phyloP scores from a whole-genome alignment of 2,329 filamentous ascomycete species.

The Aspergillaceae sp. region DNA sequence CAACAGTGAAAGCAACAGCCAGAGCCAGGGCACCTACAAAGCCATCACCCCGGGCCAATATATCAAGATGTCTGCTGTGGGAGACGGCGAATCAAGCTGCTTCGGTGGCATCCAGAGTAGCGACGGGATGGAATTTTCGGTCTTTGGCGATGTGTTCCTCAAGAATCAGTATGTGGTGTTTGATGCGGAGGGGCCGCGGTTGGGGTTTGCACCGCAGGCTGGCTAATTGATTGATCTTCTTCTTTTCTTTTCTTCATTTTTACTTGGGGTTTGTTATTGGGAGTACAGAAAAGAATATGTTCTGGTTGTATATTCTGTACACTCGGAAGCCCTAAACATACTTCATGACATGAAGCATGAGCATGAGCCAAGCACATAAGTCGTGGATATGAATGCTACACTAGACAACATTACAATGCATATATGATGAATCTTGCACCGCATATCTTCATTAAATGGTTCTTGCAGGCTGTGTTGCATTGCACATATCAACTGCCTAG shows the following conservation, averaged over 20 bases:
- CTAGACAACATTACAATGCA: too few relatives aligned
- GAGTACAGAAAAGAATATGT: too few relatives aligned
- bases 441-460: too few relatives aligned
- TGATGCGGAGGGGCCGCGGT: slow-evolving; percentile 43
- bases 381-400: too few relatives aligned
- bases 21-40: slow-evolving; percentile 30
- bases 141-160: slow-evolving; percentile 71
- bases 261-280: too few relatives aligned
- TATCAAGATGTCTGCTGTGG: slow-evolving; percentile 46
- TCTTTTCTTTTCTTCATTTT: neutral
- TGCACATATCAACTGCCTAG: too few relatives aligned
- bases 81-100: slow-evolving; percentile 43
- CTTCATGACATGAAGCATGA: too few relatives aligned
- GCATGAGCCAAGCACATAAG: too few relatives aligned
- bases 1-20: neutral
- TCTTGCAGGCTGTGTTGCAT: too few relatives aligned
- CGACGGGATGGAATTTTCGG: slow-evolving; percentile 51
- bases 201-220: slow-evolving; percentile 41
- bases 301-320: too few relatives aligned
- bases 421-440: too few relatives aligned
- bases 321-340: too few relatives aligned
- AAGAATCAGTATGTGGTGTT: slow-evolving; percentile 71
- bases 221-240: neutral
- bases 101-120: slow-evolving; percentile 67
- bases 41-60: slow-evolving; percentile 46